phyloP scores from a whole-genome alignment of 2,329 filamentous ascomycete species.

The Phyllachora maydis region DNA sequence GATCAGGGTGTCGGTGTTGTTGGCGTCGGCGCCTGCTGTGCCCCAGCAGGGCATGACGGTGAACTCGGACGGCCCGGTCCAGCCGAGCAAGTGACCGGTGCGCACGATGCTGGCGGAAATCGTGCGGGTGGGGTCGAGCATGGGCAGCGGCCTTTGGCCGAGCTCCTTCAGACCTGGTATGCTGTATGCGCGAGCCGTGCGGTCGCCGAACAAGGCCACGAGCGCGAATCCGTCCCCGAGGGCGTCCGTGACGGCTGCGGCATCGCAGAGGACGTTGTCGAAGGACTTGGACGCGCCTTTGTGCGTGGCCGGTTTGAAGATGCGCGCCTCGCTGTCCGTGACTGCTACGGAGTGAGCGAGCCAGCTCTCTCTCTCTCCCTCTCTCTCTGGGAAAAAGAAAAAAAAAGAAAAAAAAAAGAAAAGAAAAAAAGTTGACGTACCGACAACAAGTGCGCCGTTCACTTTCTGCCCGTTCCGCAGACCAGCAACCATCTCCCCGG shows the following conservation, averaged over 20 bases:
- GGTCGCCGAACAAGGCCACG: constrained; percentile 70
- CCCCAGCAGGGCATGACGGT: constrained; percentile 75
- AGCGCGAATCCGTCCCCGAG: constrained; percentile 60
- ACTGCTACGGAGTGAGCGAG: no score
- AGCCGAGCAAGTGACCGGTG: constrained; percentile 68
- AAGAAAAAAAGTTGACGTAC: constrained; percentile 19
- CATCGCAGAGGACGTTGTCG: constrained; percentile 64
- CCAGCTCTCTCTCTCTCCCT: no score
- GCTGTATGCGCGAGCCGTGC: constrained; percentile 58
- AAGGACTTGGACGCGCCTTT: constrained; percentile 91
- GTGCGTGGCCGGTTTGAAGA: constrained; percentile 66
- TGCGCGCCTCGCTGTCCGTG: constrained; percentile 52
- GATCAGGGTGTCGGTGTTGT: constrained; percentile 50
- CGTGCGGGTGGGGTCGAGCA: constrained; percentile 56
- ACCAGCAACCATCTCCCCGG: constrained; percentile 52
- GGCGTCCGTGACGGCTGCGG: constrained; percentile 56
- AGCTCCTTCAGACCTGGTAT: constrained; percentile 83
- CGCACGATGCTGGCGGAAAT: constrained; percentile 49
- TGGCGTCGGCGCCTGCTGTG: constrained; percentile 40
- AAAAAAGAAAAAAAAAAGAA: not conserved
- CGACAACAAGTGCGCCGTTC: constrained; percentile 62
- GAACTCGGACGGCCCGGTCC: constrained; percentile 75
- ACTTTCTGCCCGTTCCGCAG: constrained; percentile 56
- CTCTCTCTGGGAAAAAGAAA: not conserved
- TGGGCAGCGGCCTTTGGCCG: constrained; percentile 40